phyloP scores from a whole-genome alignment of 176 grass and related monocot species.

The Ampelocalamus luodianensis region DNA sequence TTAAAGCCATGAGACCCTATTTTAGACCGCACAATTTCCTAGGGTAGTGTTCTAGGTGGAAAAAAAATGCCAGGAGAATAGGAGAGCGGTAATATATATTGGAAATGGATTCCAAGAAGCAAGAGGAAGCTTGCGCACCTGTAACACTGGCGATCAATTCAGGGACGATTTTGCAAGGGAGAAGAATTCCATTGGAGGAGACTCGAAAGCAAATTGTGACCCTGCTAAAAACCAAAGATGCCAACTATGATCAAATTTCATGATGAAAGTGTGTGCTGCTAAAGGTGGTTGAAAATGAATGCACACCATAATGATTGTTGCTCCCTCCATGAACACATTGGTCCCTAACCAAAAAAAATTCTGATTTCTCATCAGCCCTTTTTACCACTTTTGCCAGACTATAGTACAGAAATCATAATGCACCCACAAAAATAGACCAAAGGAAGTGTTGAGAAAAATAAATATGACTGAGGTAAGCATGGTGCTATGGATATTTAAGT shows the following conservation, averaged over 20 bases:
- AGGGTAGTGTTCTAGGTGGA: not conserved
- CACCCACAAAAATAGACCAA: constrained; percentile 5
- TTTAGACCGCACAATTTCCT: constrained; percentile 36
- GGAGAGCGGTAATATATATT: constrained; percentile 5
- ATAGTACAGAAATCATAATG: constrained; percentile 34
- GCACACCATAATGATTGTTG: constrained; percentile 42
- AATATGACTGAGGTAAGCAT: not conserved
- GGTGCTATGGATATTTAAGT: not conserved
- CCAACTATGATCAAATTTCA: constrained; percentile 42
- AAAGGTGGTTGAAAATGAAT: constrained; percentile 63
- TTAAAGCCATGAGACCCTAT: constrained; percentile 11
- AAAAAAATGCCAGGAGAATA: constrained; percentile 1
- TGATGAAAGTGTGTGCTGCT: constrained; percentile 57
- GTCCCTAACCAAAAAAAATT: constrained; percentile 58
- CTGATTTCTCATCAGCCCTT: constrained; percentile 20
- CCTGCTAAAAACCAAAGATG: constrained; percentile 44
- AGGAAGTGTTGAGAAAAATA: not conserved
- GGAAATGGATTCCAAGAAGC: constrained; percentile 3
- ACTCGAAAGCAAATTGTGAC: not conserved
- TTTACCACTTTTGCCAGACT: constrained; percentile 47
- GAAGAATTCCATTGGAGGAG: constrained; percentile 4
- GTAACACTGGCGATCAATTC: not conserved
- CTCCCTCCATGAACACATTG: constrained; percentile 47
- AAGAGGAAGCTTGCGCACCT: constrained; percentile 32
- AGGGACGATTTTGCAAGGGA: not conserved